These are phyloP conservation scores for Tylopilus intermedius DNA, from an alignment of 768 basidiomycete species.

Conservation along the genomic window DNA sequence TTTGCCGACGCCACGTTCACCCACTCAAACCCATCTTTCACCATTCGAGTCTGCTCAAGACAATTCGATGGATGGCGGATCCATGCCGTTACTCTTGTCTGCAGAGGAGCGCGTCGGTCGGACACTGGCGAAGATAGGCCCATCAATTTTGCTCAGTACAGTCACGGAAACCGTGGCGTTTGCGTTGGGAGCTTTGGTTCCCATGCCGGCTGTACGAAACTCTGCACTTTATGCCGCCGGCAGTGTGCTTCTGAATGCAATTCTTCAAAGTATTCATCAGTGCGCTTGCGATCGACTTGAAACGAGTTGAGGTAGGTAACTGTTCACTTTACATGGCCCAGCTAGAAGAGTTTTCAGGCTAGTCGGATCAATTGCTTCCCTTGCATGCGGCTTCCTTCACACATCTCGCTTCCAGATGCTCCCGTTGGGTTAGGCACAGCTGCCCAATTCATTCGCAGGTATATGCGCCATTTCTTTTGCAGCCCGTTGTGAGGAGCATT, in stretches of 20 bases:
- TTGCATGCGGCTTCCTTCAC: constrained; percentile 70
- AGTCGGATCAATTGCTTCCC: constrained; percentile 92
- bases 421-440: constrained; percentile 55
- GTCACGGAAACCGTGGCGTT: constrained; percentile 92
- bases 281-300: constrained; percentile 79
- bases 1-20: constrained; percentile 35
- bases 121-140: constrained; percentile 90
- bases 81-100: constrained; percentile 61
- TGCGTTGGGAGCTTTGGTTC: constrained; percentile 89
- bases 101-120: constrained; percentile 89
- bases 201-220: constrained; percentile 98
- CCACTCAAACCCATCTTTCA: constrained; percentile 42
- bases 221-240: constrained; percentile 98
- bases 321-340: not conserved
- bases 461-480: constrained; percentile 89
- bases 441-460: constrained; percentile 75
- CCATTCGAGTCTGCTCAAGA: constrained; percentile 54
- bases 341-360: constrained; percentile 42
- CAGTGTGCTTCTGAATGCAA: constrained; percentile 86
- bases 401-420: constrained; percentile 66
- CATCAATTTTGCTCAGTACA: constrained; percentile 87
- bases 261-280: constrained; percentile 90
- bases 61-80: constrained; percentile 61
- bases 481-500: constrained; percentile 66
- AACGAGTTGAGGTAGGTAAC: constrained; percentile 70